Percentiles rank a stretch among this genome's conserved stretches.
Evolutionary conservation across 1,284 basidiomycete species (phyloP).

Genomic region (Trichosporon asahii): DNA sequence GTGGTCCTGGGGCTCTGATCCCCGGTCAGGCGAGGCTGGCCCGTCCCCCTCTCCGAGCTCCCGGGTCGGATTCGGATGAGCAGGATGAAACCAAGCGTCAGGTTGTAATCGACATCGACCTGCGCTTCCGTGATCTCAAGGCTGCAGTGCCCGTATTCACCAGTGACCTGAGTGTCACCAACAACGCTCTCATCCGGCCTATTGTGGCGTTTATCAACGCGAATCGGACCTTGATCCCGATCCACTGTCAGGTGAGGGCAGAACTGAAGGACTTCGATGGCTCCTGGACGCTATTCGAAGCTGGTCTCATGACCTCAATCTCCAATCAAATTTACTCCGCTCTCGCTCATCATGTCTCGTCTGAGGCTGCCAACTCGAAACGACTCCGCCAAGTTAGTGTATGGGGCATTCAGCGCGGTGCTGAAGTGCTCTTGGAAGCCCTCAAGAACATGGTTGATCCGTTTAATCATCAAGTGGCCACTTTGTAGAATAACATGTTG

Average conservation of each 20-base stretch:
- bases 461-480: conserved; percentile 30
- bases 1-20: conserved; percentile 58
- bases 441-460: conserved; percentile 59
- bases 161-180: conserved; percentile 80
- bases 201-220: conserved; percentile 99
- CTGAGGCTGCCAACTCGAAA: conserved; percentile 75
- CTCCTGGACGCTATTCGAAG: conserved; percentile 65
- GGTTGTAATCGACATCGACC: conserved; percentile 83
- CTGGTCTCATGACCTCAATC: conserved; percentile 46
- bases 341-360: conserved; percentile 82
- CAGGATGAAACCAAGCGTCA: conserved; percentile 33
- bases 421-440: conserved; percentile 62
- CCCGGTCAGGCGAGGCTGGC: conserved; percentile 84
- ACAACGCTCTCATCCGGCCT: conserved; percentile 90
- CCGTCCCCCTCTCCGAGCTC: conserved; percentile 78
- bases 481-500: conserved; percentile 12
- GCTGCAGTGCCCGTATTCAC: conserved; percentile 91
- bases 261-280: conserved; percentile 79
- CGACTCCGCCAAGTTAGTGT: conserved; percentile 80
- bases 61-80: conserved; percentile 49
- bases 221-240: conserved; percentile 85
- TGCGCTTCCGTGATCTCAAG: conserved; percentile 93
- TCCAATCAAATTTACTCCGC: conserved; percentile 70
- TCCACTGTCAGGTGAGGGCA: conserved; percentile 79
- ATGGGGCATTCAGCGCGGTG: conserved; percentile 73